Evolutionary conservation across 1,284 basidiomycete species (phyloP).

Genomic region (Trichosporon coremiiforme): DNA sequence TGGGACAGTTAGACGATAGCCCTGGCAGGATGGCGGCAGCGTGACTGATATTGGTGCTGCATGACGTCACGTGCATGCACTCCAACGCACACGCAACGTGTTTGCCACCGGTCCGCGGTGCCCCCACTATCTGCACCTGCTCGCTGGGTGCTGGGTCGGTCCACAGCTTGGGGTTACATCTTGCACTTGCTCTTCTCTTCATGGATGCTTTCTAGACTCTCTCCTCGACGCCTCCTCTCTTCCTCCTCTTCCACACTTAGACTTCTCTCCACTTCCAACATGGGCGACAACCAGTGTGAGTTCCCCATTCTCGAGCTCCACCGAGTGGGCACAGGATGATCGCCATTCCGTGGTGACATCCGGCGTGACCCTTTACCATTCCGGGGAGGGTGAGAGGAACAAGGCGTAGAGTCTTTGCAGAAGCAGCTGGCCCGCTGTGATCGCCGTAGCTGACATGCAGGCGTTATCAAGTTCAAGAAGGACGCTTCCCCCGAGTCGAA

Average conservation of each 20-base stretch:
- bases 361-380: background rate
- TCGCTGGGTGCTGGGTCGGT: background rate
- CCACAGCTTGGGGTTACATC: background rate
- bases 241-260: background rate
- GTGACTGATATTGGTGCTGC: slow-evolving; percentile 11
- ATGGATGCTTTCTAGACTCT: slow-evolving; percentile 5
- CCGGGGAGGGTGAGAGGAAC: too few species aligned
- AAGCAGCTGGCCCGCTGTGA: background rate
- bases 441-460: background rate
- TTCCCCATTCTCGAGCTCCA: background rate
- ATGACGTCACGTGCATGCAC: slow-evolving; percentile 11
- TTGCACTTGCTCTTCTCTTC: slow-evolving; percentile 10
- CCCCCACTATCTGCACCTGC: background rate
- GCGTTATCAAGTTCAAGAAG: slow-evolving; percentile 16
- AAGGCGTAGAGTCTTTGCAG: too few species aligned
- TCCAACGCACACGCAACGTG: slow-evolving; percentile 8
- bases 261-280: background rate
- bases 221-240: background rate
- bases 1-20: background rate
- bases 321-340: background rate
- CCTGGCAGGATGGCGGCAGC: background rate
- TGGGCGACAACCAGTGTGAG: slow-evolving; percentile 15
- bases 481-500: slow-evolving; percentile 15
- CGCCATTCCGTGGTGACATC: background rate
- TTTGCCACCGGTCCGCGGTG: slow-evolving; percentile 3